These are phyloP conservation scores for Russula sp. DNA, from an alignment of 768 basidiomycete species.

Conservation along the genomic window DNA sequence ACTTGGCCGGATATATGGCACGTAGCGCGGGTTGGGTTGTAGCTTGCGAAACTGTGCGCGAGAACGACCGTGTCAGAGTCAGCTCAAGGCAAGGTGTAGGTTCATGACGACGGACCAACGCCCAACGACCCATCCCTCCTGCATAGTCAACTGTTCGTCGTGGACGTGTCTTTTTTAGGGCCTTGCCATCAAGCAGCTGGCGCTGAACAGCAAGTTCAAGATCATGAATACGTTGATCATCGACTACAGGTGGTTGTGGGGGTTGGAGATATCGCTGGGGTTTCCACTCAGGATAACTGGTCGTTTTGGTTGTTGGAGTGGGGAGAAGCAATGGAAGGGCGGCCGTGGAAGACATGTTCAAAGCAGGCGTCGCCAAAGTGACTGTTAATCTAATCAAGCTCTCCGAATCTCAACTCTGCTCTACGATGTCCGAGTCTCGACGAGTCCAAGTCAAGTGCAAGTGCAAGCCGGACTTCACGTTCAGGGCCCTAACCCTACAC, in stretches of 20 bases:
- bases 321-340: constrained; percentile 54
- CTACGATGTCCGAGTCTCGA: constrained; percentile 1
- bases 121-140: constrained; percentile 83
- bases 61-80: not conserved
- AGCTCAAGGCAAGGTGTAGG: not conserved
- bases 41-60: constrained; percentile 58
- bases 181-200: constrained; percentile 71
- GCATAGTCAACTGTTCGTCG: constrained; percentile 93
- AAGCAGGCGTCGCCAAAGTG: not conserved
- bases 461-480: too few relatives aligned
- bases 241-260: constrained; percentile 75
- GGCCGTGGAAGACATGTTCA: not conserved
- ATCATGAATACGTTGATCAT: constrained; percentile 70
- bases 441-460: not conserved
- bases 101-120: constrained; percentile 44
- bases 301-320: constrained; percentile 32
- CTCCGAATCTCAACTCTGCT: not conserved
- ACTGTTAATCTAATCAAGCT: not conserved
- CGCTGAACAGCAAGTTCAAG: constrained; percentile 71
- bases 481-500: not conserved
- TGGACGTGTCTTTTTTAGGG: constrained; percentile 87
- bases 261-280: constrained; percentile 62
- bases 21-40: constrained; percentile 71
- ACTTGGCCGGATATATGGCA: constrained; percentile 73
- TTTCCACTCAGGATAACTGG: constrained; percentile 61